phyloP scores from a whole-genome alignment of 1,284 basidiomycete species.

The Ceratobasidium sp. region DNA sequence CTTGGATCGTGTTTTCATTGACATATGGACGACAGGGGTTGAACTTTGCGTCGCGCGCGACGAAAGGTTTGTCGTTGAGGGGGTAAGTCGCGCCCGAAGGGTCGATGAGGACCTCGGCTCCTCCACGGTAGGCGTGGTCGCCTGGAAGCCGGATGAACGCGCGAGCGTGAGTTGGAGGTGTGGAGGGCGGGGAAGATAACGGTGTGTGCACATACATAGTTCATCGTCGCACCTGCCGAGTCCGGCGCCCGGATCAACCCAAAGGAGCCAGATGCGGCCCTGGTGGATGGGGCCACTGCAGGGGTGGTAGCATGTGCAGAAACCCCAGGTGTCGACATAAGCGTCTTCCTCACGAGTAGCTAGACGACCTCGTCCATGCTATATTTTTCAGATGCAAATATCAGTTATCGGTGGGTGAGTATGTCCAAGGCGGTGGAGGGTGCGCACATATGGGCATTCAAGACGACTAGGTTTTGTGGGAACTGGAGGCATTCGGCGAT shows the following conservation, averaged over 20 bases:
- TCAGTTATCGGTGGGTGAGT: too few species aligned
- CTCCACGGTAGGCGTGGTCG: constrained; percentile 33
- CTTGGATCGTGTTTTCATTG: constrained; percentile 41
- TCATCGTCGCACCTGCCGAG: constrained; percentile 42
- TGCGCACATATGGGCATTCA: constrained; percentile 38
- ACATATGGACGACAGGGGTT: constrained; percentile 37
- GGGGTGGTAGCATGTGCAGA: constrained; percentile 40
- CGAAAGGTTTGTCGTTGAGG: constrained; percentile 32
- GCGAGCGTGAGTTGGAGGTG: neutral
- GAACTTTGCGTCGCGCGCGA: constrained; percentile 39
- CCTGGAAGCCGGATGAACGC: neutral
- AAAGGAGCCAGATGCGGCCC: constrained; percentile 40
- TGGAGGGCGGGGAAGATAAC: neutral
- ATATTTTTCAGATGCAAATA: neutral
- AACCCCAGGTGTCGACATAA: constrained; percentile 43
- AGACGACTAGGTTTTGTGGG: constrained; percentile 31
- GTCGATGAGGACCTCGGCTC: constrained; percentile 25
- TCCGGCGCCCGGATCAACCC: constrained; percentile 38
- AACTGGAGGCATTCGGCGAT: constrained; percentile 25
- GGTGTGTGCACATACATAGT: constrained; percentile 41
- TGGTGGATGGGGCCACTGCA: constrained; percentile 33
- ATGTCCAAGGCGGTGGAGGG: too few species aligned
- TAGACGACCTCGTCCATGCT: constrained; percentile 37
- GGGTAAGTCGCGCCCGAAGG: constrained; percentile 31
- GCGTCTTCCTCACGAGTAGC: constrained; percentile 39